Percentiles rank a stretch among this genome's conserved stretches.
These are phyloP conservation scores for Nicotiana paniculata DNA, from an alignment of 257 asterid species.

Conservation along the genomic window DNA sequence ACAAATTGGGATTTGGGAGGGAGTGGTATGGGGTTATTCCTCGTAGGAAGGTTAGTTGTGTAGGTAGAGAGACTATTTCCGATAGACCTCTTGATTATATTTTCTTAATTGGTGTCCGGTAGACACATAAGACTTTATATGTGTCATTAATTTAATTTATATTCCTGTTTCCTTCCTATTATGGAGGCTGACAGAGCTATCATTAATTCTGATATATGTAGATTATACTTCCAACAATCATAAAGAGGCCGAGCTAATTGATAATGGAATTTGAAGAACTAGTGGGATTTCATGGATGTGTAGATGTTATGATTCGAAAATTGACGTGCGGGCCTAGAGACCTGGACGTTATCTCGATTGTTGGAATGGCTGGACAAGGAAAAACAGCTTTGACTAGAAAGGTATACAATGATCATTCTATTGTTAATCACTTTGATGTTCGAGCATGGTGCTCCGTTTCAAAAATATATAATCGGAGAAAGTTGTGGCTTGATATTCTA, in stretches of 20 bases:
- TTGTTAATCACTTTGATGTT: neutral
- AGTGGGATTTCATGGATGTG: no score
- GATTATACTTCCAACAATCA: neutral
- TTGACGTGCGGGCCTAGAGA: no score
- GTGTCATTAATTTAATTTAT: no score
- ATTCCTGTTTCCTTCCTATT: neutral
- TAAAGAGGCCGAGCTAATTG: neutral
- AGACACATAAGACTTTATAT: no score
- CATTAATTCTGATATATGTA: neutral
- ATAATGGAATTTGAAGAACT: neutral
- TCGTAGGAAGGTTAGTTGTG: no score
- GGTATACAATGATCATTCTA: neutral
- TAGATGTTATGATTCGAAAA: no score
- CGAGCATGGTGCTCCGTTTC: slow-evolving; percentile 16
- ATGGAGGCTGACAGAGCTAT: neutral
- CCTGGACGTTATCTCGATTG: neutral
- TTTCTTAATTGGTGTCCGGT: no score
- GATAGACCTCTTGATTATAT: no score
- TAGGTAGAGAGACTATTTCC: no score
- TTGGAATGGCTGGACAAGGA: slow-evolving; percentile 18
- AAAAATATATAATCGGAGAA: neutral
- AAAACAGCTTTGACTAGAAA: slow-evolving; percentile 15
- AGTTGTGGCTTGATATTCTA: neutral
- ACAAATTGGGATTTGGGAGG: no score
- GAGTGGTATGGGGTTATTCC: no score